Conservation (phyloP, 768 basidiomycete genomes). For the Trametes elegans region DNA sequence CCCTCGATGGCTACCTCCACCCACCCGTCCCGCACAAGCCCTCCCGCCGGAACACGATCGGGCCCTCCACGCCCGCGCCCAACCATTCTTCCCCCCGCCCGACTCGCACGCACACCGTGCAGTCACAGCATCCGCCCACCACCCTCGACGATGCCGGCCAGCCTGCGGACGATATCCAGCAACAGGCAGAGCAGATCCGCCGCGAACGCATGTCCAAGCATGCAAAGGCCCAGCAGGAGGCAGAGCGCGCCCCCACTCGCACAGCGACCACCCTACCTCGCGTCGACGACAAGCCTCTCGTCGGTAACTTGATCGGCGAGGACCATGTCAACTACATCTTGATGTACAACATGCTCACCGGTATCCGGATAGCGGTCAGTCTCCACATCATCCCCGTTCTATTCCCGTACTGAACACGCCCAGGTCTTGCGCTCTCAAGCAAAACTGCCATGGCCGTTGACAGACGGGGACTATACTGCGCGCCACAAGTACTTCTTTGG, state of each 20-base stretch:
- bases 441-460: conserved; percentile 84
- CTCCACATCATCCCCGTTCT: not conserved
- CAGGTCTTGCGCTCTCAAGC: conserved; percentile 96
- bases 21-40: conserved; percentile 44
- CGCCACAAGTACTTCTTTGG: conserved; percentile 96
- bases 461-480: conserved; percentile 82
- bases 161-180: conserved; percentile 77
- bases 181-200: conserved; percentile 86
- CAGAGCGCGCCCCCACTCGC: conserved; percentile 49
- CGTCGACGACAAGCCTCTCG: conserved; percentile 52
- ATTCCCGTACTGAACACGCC: not conserved
- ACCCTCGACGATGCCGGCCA: conserved; percentile 43
- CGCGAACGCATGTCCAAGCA: conserved; percentile 74
- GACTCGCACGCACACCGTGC: conserved; percentile 23
- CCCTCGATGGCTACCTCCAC: conserved; percentile 50
- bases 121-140: conserved; percentile 11
- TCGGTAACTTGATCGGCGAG: conserved; percentile 97
- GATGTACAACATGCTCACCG: conserved; percentile 99
- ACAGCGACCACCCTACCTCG: conserved; percentile 24
- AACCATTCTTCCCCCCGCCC: conserved; percentile 19
- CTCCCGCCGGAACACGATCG: conserved; percentile 69
- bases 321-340: conserved; percentile 98
- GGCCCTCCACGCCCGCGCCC: conserved; percentile 36
- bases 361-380: conserved; percentile 90
- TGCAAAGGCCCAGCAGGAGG: conserved; percentile 61